phyloP scores from a whole-genome alignment of 2,329 filamentous ascomycete species.

The Phoma sp. region DNA sequence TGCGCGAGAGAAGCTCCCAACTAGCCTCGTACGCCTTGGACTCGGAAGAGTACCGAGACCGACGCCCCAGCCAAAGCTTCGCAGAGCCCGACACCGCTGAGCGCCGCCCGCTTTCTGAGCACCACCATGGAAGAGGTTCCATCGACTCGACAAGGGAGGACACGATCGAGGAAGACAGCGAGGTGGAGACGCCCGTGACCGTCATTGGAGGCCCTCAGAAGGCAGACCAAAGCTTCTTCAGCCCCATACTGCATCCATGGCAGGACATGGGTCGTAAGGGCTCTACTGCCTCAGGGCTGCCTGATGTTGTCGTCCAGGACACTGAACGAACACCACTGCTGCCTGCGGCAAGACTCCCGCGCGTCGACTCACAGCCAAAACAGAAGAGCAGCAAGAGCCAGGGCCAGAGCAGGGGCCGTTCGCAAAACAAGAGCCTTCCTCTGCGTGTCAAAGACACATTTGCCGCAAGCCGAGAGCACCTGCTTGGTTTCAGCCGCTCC shows the following conservation, averaged over 20 bases:
- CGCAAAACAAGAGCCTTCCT: constrained; percentile 19
- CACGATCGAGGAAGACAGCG: constrained; percentile 67
- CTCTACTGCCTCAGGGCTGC: constrained; percentile 12
- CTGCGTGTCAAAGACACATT: constrained; percentile 28
- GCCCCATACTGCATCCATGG: constrained; percentile 16
- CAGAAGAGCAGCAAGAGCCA: constrained; percentile 16
- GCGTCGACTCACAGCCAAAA: constrained; percentile 26
- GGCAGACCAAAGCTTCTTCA: constrained; percentile 31
- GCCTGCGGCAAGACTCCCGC: constrained; percentile 39
- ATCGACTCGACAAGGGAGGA: constrained; percentile 51
- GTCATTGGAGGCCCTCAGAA: constrained; percentile 29
- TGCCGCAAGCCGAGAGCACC: constrained; percentile 27
- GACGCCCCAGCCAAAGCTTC: constrained; percentile 32
- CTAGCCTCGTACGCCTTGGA: constrained; percentile 79
- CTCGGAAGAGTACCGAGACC: constrained; percentile 41
- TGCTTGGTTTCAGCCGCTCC: constrained; percentile 33
- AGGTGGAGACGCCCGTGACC: constrained; percentile 60
- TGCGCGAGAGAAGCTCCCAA: constrained; percentile 87
- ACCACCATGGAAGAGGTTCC: constrained; percentile 33
- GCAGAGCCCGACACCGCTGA: constrained; percentile 29
- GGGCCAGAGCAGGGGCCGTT: constrained; percentile 32
- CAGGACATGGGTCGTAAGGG: constrained; percentile 4
- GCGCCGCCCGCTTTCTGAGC: constrained; percentile 24
- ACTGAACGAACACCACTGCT: constrained; percentile 50
- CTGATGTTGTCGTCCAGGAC: constrained; percentile 39